Evolutionary conservation across 768 basidiomycete genomes (phyloP).

Genomic region (Mrakia hoshinonis): DNA sequence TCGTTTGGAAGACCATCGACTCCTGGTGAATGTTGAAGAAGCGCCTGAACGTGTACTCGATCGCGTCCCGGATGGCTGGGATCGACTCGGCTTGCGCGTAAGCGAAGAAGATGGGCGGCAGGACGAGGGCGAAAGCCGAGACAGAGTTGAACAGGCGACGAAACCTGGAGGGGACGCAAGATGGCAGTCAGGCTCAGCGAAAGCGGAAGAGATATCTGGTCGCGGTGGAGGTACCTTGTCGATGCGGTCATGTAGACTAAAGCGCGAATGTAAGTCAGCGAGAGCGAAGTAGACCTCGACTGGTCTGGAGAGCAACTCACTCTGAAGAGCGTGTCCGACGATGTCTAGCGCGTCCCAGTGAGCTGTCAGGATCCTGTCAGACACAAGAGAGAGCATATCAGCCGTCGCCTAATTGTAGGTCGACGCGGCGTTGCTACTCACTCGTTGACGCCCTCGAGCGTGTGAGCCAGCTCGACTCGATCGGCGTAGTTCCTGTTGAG

Average conservation of each 20-base stretch:
- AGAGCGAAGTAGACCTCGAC: not conserved
- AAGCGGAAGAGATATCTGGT: no score
- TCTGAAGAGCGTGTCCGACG: constrained; percentile 63
- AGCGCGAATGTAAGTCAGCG: constrained; percentile 13
- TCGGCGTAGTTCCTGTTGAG: constrained; percentile 65
- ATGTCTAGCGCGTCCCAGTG: constrained; percentile 70
- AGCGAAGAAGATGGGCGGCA: constrained; percentile 61
- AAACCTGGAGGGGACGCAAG: constrained; percentile 46
- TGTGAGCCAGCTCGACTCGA: constrained; percentile 55
- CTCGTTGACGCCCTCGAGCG: constrained; percentile 59
- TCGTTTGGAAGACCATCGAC: constrained; percentile 62
- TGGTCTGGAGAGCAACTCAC: constrained; percentile 42
- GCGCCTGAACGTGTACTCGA: constrained; percentile 62
- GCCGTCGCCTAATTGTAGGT: not conserved
- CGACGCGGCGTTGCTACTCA: not conserved
- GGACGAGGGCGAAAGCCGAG: constrained; percentile 64
- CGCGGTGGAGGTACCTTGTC: constrained; percentile 38
- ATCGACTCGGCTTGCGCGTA: constrained; percentile 57
- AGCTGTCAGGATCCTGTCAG: constrained; percentile 52
- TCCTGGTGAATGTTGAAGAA: constrained; percentile 68
- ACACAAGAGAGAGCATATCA: not conserved
- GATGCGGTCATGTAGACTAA: constrained; percentile 64
- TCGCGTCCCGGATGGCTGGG: constrained; percentile 54
- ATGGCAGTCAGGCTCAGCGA: not conserved
- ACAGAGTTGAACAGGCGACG: constrained; percentile 64